Evolutionary conservation across 106 monocot genomes (phyloP), one percentile per base, ranked within the genome.

Genomic region (Allium cepa): DNA sequence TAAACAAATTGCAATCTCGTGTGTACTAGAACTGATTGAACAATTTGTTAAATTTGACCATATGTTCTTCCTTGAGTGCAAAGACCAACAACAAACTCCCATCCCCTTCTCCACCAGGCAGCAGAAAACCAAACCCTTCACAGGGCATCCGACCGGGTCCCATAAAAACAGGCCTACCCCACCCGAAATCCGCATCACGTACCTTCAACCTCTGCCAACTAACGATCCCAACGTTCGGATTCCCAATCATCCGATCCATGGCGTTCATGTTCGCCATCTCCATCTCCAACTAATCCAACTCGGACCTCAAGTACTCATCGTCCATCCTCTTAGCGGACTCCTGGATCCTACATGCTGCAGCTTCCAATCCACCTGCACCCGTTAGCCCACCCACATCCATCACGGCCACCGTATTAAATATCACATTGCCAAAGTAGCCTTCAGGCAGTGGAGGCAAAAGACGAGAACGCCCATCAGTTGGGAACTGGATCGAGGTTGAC

Each of bases 361-460:
- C 11, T 1, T 58, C 55, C 6, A 60, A 60, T 47, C 68, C 63
- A 0, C 79, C 7, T 7, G 47, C 17, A 9, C 26, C 26, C 18
- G 26, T 62, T 17, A 94, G 47, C 60, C 84, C 87, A 7, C 77
- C 85, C 0, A 78, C 78, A 6, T 87, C 74, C 17, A 87, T 56
- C 6, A 90, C 90, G 4, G 94, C 90, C 26, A 86, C 80, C 0
- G 36, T 5, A 2, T 90, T 90, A 82, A 94, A 94, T 13, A 94
- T 87, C 9, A 90, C 94, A 75, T 94, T 94, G 10, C 94, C 93
- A n/a, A 94, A 90, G 75, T 94, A 94, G 0, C 90, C 90, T 5
- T 70, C 63, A 7, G 90, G 94, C 6, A 90, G 71, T 8, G 36
- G 57, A 1, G 94, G 90, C 11, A 28, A 62, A 8, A 94, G 72